These are phyloP conservation scores for Viridothelium virens DNA, from an alignment of 495 filamentous ascomycete species.

Conservation along the genomic window DNA sequence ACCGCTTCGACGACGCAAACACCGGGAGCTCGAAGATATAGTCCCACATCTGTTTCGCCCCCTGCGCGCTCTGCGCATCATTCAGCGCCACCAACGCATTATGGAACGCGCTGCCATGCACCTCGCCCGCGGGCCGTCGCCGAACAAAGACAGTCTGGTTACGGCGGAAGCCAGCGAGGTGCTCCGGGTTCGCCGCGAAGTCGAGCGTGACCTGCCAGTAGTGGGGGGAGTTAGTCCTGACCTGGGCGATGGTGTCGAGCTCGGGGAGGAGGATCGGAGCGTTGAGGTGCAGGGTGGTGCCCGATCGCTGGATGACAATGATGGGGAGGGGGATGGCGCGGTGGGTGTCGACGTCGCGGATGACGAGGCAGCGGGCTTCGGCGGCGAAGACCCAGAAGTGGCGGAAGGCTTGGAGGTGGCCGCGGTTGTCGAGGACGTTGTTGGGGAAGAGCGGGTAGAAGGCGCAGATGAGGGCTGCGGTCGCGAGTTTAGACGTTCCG, in stretches of 20 bases:
- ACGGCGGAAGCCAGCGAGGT: conserved; percentile 61
- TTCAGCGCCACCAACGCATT: conserved; percentile 50
- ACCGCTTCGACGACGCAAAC: conserved; percentile 33
- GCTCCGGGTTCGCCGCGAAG: conserved; percentile 56
- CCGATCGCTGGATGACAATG: conserved; percentile 45
- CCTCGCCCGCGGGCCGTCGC: conserved; percentile 61
- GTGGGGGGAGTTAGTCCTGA: conserved; percentile 61
- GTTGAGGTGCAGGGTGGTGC: conserved; percentile 29
- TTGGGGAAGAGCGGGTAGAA: conserved; percentile 92
- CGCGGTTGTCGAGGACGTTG: conserved; percentile 82
- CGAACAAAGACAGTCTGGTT: conserved; percentile 77
- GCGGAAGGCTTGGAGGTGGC: conserved; percentile 91
- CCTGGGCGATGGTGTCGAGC: conserved; percentile 54
- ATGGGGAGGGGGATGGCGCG: conserved; percentile 70
- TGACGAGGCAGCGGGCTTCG: conserved; percentile 78
- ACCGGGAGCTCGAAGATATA: conserved; percentile 67
- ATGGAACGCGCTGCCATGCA: conserved; percentile 60
- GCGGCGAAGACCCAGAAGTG: conserved; percentile 96
- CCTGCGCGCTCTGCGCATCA: conserved; percentile 26
- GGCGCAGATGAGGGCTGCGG: conserved; percentile 77
- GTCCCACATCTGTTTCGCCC: conserved; percentile 46
- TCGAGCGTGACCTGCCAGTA: conserved; percentile 84
- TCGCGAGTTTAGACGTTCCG: conserved; percentile 77
- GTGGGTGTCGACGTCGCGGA: conserved; percentile 73
- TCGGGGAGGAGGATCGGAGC: conserved; percentile 81